Conservation (phyloP, 1,284 basidiomycete species). For the Fistulinella cinereoalba region DNA sequence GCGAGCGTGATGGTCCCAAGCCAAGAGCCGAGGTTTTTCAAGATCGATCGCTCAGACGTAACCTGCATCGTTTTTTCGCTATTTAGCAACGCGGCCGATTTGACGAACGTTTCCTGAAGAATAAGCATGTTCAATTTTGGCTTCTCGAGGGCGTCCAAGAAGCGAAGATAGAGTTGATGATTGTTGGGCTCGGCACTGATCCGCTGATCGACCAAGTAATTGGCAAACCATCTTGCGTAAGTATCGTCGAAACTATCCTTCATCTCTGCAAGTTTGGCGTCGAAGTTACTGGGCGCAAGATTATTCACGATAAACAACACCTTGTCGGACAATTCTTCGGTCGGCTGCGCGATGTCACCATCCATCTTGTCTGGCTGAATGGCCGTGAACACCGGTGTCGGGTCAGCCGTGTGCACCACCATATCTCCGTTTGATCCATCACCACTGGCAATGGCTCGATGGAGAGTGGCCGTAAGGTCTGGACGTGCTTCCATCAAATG, state of each 20-base stretch:
- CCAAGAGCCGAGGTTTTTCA: conserved; percentile 97
- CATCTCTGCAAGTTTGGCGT: conserved; percentile 84
- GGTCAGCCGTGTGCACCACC: conserved; percentile 40
- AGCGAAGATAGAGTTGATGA: conserved; percentile 91
- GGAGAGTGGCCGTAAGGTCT: conserved; percentile 75
- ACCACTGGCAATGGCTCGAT: conserved; percentile 61
- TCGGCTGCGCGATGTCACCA: conserved; percentile 65
- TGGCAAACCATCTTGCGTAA: conserved; percentile 94
- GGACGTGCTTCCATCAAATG: conserved; percentile 86
- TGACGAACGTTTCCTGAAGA: conserved; percentile 90
- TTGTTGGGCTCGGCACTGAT: conserved; percentile 98
- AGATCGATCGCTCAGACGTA: conserved; percentile 78
- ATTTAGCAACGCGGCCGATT: conserved; percentile 85
- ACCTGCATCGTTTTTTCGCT: conserved; percentile 88
- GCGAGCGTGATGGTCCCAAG: conserved; percentile 92
- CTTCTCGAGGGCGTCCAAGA: conserved; percentile 81
- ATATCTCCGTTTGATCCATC: conserved; percentile 44
- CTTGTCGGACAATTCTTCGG: conserved; percentile 88
- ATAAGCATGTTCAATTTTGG: conserved; percentile 71
- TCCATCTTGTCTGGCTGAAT: conserved; percentile 67
- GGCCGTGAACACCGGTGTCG: conserved; percentile 63
- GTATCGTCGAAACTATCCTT: conserved; percentile 74
- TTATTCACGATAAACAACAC: conserved; percentile 99
- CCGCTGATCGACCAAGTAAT: conserved; percentile 95
- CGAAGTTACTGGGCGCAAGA: conserved; percentile 92